These are phyloP conservation scores for Fusarium sp. DNA, from an alignment of 2,329 filamentous ascomycete species.

Conservation along the genomic window DNA sequence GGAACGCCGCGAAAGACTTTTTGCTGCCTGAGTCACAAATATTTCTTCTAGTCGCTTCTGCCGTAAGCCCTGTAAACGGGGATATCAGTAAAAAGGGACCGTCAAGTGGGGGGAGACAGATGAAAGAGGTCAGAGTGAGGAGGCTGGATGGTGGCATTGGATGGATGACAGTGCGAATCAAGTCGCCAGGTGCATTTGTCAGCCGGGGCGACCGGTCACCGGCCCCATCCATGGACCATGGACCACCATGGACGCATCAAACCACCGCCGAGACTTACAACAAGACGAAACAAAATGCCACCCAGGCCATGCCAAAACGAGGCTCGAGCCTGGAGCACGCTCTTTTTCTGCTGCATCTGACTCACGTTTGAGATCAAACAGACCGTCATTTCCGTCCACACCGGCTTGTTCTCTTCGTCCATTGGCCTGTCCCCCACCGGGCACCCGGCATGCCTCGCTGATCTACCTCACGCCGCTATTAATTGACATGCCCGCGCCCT, in stretches of 20 bases:
- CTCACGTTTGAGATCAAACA: slow-evolving; percentile 7
- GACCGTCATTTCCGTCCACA: background rate
- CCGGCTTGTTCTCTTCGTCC: background rate
- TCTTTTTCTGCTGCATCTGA: slow-evolving; percentile 12
- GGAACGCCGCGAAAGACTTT: slow-evolving; percentile 23
- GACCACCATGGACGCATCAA: background rate
- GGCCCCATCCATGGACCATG: slow-evolving; percentile 13
- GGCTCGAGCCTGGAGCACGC: slow-evolving; percentile 10
- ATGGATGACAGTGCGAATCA: slow-evolving; percentile 36
- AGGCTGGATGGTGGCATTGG: slow-evolving; percentile 8
- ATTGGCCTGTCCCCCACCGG: slow-evolving; percentile 7
- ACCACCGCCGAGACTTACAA: slow-evolving; percentile 24
- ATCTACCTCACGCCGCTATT: slow-evolving; percentile 30
- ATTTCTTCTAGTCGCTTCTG: slow-evolving; percentile 48
- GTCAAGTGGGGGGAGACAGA: slow-evolving; percentile 21
- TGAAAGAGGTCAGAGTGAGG: slow-evolving; percentile 12
- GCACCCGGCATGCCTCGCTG: background rate
- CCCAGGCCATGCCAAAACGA: slow-evolving; percentile 28
- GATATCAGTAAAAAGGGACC: slow-evolving; percentile 18
- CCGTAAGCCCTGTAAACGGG: slow-evolving; percentile 16
- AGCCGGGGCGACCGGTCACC: slow-evolving; percentile 35
- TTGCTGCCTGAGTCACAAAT: slow-evolving; percentile 55
- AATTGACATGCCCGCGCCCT: slow-evolving; percentile 44
- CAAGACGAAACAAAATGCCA: slow-evolving; percentile 33
- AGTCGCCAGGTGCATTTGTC: slow-evolving; percentile 42